Base-by-base conservation (phyloP, 2,329 filamentous ascomycete genomes). In the Phyllosticta capitalensis region DNA sequence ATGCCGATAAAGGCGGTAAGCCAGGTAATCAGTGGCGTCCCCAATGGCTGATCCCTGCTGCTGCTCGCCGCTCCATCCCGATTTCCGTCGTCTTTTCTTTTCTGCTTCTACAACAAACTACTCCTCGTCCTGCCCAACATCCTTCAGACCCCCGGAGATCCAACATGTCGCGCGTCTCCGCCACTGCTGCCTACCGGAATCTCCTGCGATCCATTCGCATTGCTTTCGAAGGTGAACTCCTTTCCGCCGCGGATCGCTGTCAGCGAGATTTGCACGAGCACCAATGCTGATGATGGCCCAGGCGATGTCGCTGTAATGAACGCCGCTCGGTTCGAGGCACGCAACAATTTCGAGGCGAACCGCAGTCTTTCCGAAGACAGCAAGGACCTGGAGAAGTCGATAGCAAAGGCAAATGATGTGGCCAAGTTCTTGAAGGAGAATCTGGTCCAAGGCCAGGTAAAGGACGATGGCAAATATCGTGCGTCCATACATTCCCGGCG, bases 371-470 rank as follows among this genome's bases (percentile, higher is more conserved):
- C 72, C 82, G 0, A 75, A 79, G 38, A 45, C 12, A 83, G 84
- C 60, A 77, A 85, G 12, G 82, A 85, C 61, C 78, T 83, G 0
- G 75, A 78, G 14, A 80, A 84, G 60, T 84, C 85, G 9, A 84
- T 99, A 62, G 77, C 85, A 64, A 86, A 95, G 68, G 94, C 92
- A 9, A 79, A 92, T 62, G 89, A 94, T 49, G 85, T 97, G 2
- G 89, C 92, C 2, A 81, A 81, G 63, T 86, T 97, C 60, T 71
- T 99, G 62, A 79, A 84, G 65, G 80, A 89, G 70, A 97, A 97
- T 67, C 79, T 99, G 2, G 92, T 99, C 3, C 94, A 99, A 72
- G 94, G 92, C 6, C 76, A 54, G 33, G 49, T 17, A 21, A 71
- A 76, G 1, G 74, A 71, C 10, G 67, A 70, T n/a, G 69, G 82